These are phyloP conservation scores for Boletellus ananiceps DNA, from an alignment of 768 basidiomycete species.

Conservation along the genomic window DNA sequence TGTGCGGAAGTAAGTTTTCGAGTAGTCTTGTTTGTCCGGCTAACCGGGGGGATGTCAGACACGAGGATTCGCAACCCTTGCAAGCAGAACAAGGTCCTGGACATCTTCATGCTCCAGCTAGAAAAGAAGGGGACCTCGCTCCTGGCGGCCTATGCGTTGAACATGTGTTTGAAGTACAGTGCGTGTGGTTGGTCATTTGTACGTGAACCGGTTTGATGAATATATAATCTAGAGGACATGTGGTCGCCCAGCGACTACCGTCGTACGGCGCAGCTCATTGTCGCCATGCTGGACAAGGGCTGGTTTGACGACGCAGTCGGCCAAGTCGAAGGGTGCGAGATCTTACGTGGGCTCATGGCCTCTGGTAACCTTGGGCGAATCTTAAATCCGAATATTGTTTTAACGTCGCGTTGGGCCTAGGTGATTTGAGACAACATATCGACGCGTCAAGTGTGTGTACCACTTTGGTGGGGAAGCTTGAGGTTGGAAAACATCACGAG, in stretches of 20 bases:
- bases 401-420: neutral
- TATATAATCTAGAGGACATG: conserved; percentile 10
- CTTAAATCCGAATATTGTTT: too few relatives aligned
- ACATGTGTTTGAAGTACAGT: conserved; percentile 14
- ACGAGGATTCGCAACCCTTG: neutral
- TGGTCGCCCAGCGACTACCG: conserved; percentile 2
- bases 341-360: neutral
- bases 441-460: conserved; percentile 9
- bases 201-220: neutral
- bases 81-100: neutral
- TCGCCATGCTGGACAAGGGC: conserved; percentile 17
- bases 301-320: conserved; percentile 24
- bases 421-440: conserved; percentile 9
- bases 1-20: conserved; percentile 3
- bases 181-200: neutral
- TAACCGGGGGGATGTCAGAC: neutral
- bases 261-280: conserved; percentile 6
- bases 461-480: conserved; percentile 14
- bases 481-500: conserved; percentile 8
- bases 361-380: too few relatives aligned
- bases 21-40: neutral
- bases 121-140: conserved; percentile 9
- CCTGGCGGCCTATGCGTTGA: conserved; percentile 19
- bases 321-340: neutral
- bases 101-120: conserved; percentile 13